phyloP scores from a whole-genome alignment of 208 protist genomes.

The Naegleria fowleri region DNA sequence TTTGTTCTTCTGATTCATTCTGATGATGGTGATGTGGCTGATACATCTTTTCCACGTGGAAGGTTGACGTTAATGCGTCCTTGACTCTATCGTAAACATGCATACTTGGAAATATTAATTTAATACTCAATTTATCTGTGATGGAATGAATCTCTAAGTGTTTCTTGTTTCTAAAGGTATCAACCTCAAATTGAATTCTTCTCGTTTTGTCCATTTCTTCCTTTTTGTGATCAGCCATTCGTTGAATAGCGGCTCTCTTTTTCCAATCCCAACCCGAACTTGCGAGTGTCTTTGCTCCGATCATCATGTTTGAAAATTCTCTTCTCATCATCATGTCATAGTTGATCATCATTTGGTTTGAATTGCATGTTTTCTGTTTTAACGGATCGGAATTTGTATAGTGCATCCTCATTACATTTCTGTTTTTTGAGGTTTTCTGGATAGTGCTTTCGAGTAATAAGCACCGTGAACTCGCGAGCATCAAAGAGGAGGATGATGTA shows the following conservation, averaged over 20 bases:
- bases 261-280: background rate
- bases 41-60: background rate
- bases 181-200: background rate
- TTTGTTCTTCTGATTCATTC: too few species aligned
- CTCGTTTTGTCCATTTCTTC: background rate
- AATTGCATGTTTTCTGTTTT: too few species aligned
- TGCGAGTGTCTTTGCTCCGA: background rate
- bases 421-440: too few species aligned
- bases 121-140: background rate
- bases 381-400: too few species aligned
- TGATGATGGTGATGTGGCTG: too few species aligned
- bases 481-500: too few species aligned
- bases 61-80: background rate
- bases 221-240: background rate
- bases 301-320: too few species aligned
- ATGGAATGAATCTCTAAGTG: background rate
- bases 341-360: too few species aligned
- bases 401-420: too few species aligned
- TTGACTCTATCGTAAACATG: background rate
- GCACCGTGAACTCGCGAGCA: too few species aligned
- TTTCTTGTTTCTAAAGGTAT: background rate
- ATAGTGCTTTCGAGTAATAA: too few species aligned
- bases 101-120: background rate
- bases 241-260: background rate
- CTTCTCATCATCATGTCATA: too few species aligned